Conservation (phyloP, 2,329 filamentous ascomycete genomes). For the Exutisphaerella laricina region DNA sequence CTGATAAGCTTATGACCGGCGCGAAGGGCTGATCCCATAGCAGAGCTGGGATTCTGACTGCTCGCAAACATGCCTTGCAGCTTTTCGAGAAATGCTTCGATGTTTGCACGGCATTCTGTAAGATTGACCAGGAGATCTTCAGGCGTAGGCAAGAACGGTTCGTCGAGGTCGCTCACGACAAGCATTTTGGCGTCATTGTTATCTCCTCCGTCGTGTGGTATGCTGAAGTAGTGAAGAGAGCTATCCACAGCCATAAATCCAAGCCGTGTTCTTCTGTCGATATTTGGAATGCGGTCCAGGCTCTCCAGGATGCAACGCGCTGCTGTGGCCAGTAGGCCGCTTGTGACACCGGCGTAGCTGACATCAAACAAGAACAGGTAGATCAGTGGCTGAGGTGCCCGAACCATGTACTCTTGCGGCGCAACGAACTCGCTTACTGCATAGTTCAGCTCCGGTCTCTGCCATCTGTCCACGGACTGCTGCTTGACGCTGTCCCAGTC, state of each 20-base stretch:
- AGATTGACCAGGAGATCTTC: slow-evolving; percentile 86
- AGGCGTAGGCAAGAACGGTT: slow-evolving; percentile 92
- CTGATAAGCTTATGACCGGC: slow-evolving; percentile 96
- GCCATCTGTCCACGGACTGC: slow-evolving; percentile 86
- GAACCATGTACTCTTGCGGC: slow-evolving; percentile 98
- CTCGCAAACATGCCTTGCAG: slow-evolving; percentile 96
- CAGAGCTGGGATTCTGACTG: slow-evolving; percentile 82
- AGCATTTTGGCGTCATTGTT: slow-evolving; percentile 83
- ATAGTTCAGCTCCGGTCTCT: slow-evolving; percentile 87
- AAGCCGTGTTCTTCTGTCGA: slow-evolving; percentile 82
- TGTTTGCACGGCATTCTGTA: slow-evolving; percentile 80
- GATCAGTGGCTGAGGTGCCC: slow-evolving; percentile 88
- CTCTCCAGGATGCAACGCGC: slow-evolving; percentile 93
- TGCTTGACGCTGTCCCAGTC: slow-evolving; percentile 95
- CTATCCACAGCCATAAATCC: slow-evolving; percentile 96
- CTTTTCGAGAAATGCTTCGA: slow-evolving; percentile 85
- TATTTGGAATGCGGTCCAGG: slow-evolving; percentile 95
- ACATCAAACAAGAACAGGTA: slow-evolving; percentile 96
- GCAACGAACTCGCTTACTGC: slow-evolving; percentile 97
- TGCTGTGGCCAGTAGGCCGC: slow-evolving; percentile 82
- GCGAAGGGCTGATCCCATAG: slow-evolving; percentile 87
- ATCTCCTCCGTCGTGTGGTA: slow-evolving; percentile 82
- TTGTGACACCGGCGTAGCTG: slow-evolving; percentile 83
- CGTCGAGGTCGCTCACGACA: slow-evolving; percentile 89
- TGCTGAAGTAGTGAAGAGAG: slow-evolving; percentile 90